These are phyloP conservation scores for Leccinum olivaceopallidum DNA, from an alignment of 768 basidiomycete species.

Conservation along the genomic window DNA sequence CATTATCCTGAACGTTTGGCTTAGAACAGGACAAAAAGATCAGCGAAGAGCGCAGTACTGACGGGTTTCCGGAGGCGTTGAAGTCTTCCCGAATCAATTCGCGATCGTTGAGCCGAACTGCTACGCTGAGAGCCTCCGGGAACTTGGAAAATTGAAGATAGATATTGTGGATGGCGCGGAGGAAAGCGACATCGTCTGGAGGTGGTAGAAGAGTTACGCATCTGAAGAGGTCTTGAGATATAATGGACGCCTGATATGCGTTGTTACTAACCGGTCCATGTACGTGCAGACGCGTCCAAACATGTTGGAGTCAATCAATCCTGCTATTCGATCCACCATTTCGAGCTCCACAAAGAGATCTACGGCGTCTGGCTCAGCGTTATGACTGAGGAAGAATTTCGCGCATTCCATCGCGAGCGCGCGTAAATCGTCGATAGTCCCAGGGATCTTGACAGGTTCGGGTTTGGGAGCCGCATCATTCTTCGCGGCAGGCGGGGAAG, in stretches of 20 bases:
- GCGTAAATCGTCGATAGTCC: conserved; percentile 74
- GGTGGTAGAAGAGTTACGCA: conserved; percentile 90
- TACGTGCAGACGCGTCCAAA: conserved; percentile 91
- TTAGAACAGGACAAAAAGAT: conserved; percentile 2
- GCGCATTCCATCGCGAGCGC: conserved; percentile 82
- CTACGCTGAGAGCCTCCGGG: conserved; percentile 86
- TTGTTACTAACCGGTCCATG: conserved; percentile 77
- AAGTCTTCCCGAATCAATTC: conserved; percentile 86
- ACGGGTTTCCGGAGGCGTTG: conserved; percentile 86
- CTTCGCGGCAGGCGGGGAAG: conserved; percentile 27
- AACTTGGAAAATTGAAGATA: conserved; percentile 86
- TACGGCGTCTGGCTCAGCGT: conserved; percentile 98
- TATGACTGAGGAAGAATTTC: conserved; percentile 86
- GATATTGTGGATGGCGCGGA: conserved; percentile 84
- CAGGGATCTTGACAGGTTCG: conserved; percentile 38
- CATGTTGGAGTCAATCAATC: conserved; percentile 84
- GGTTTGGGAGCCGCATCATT: conserved; percentile 30
- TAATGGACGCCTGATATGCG: background rate
- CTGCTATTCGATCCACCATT: conserved; percentile 74
- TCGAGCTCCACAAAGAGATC: conserved; percentile 94
- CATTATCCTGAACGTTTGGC: conserved; percentile 60
- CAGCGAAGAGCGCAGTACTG: conserved; percentile 32
- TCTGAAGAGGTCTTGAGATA: conserved; percentile 36
- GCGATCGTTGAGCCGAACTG: conserved; percentile 81
- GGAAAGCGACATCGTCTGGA: conserved; percentile 89